phyloP scores from a whole-genome alignment of 1,284 basidiomycete genomes.

The Omphalotus olearius region DNA sequence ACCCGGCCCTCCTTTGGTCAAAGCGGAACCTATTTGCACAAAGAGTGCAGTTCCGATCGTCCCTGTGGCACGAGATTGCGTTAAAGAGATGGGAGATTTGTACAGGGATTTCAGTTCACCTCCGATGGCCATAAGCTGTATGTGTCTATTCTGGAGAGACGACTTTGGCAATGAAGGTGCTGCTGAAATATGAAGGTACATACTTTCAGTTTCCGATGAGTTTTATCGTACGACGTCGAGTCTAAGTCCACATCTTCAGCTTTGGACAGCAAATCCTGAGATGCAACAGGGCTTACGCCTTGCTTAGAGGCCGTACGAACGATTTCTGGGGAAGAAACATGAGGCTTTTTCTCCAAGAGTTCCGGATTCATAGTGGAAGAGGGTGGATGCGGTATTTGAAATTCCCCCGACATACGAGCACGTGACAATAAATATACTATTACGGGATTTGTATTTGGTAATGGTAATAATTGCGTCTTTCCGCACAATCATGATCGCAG shows the following conservation, averaged over 20 bases:
- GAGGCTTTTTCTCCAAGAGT: too few relatives aligned
- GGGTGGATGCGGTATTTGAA: too few relatives aligned
- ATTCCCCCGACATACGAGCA: too few relatives aligned
- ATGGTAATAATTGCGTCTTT: too few relatives aligned
- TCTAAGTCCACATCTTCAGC: too few relatives aligned
- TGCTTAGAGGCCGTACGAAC: too few relatives aligned
- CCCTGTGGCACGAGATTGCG: conserved; percentile 23
- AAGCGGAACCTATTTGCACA: conserved; percentile 39
- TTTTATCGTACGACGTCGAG: conserved; percentile 3
- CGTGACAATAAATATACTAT: too few relatives aligned
- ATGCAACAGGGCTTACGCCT: too few relatives aligned
- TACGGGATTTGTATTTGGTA: too few relatives aligned
- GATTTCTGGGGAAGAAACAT: too few relatives aligned
- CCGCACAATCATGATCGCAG: neutral
- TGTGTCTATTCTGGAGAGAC: conserved; percentile 35
- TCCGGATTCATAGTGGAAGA: too few relatives aligned
- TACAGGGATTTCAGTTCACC: conserved; percentile 21
- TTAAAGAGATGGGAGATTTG: neutral
- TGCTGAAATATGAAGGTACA: neutral
- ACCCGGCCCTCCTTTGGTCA: conserved; percentile 45
- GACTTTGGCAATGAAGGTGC: neutral
- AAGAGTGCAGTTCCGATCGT: conserved; percentile 45
- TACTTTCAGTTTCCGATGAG: conserved; percentile 12
- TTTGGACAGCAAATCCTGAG: too few relatives aligned
- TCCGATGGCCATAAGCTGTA: conserved; percentile 46